Conservation (phyloP, 2,329 filamentous ascomycete genomes). For the Aphanocladium album region DNA sequence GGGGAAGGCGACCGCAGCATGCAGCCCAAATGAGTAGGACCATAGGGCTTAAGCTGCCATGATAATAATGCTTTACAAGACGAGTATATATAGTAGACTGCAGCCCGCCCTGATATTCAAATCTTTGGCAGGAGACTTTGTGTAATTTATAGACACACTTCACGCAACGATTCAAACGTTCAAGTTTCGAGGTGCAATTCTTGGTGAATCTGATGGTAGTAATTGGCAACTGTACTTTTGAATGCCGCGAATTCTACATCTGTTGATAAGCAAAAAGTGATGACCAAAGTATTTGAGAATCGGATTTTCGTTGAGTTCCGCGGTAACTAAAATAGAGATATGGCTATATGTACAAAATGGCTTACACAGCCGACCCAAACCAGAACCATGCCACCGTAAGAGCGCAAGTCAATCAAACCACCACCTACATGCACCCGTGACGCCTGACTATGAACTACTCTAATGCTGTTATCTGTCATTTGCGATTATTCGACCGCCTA, state of each 20-base stretch:
- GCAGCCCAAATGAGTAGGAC: neutral
- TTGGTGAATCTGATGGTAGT: neutral
- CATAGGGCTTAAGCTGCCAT: neutral
- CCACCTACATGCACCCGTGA: constrained; percentile 1
- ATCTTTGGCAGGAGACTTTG: neutral
- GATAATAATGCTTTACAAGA: neutral
- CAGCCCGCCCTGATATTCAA: neutral
- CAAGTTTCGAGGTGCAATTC: neutral
- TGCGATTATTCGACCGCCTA: neutral
- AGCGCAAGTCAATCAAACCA: neutral
- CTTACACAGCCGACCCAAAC: neutral
- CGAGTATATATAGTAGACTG: neutral
- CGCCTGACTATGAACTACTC: constrained; percentile 1
- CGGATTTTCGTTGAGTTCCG: neutral
- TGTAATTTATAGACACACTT: neutral
- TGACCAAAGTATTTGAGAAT: neutral
- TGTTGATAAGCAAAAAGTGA: too few relatives aligned
- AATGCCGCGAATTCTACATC: too few relatives aligned
- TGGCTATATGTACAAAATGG: neutral
- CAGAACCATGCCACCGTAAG: neutral
- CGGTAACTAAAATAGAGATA: neutral
- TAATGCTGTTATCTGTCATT: neutral
- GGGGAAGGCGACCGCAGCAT: neutral
- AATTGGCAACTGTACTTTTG: neutral
- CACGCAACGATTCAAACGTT: neutral